Percentiles rank a stretch among this genome's conserved stretches.
Conservation (phyloP, 495 filamentous ascomycete species). For the Talaromyces proteolyticus region DNA sequence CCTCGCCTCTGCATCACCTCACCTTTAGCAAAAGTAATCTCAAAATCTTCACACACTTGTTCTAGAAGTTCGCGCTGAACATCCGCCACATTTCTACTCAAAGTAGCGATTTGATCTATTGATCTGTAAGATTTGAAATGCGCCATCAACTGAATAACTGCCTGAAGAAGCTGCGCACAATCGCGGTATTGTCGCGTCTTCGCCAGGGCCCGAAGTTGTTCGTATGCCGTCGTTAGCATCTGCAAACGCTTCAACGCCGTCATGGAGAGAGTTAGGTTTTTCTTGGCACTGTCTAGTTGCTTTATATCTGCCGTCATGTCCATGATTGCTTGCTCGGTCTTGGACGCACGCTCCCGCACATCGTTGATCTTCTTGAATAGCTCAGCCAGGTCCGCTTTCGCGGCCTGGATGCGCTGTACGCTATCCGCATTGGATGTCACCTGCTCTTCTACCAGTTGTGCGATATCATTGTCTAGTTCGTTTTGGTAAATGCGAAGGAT, state of each 20-base stretch:
- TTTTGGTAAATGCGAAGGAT: slow-evolving; percentile 73
- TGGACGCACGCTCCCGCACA: slow-evolving; percentile 81
- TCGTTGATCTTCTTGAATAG: slow-evolving; percentile 95
- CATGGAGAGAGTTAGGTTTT: slow-evolving; percentile 95
- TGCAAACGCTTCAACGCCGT: slow-evolving; percentile 94
- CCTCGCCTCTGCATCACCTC: slow-evolving; percentile 67
- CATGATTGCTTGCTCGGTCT: slow-evolving; percentile 93
- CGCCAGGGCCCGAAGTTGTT: slow-evolving; percentile 81
- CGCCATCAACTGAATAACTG: slow-evolving; percentile 95
- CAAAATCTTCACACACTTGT: slow-evolving; percentile 97
- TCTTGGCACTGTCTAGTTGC: slow-evolving; percentile 91
- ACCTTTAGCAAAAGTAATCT: slow-evolving; percentile 86
- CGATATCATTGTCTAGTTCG: slow-evolving; percentile 79
- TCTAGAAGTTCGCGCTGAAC: slow-evolving; percentile 90
- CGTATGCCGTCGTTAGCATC: slow-evolving; percentile 98
- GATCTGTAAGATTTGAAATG: slow-evolving; percentile 98
- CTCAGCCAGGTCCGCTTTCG: slow-evolving; percentile 80
- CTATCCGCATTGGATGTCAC: slow-evolving; percentile 81
- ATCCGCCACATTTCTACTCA: slow-evolving; percentile 90
- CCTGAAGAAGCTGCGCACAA: slow-evolving; percentile 90
- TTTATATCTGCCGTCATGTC: slow-evolving; percentile 99
- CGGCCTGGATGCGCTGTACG: slow-evolving; percentile 81
- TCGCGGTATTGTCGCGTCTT: slow-evolving; percentile 90
- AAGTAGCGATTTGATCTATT: slow-evolving; percentile 94
- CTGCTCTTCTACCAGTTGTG: slow-evolving; percentile 69